Base-by-base conservation (phyloP, 805 yeast species). In the Kodamaea lidongshanica region DNA sequence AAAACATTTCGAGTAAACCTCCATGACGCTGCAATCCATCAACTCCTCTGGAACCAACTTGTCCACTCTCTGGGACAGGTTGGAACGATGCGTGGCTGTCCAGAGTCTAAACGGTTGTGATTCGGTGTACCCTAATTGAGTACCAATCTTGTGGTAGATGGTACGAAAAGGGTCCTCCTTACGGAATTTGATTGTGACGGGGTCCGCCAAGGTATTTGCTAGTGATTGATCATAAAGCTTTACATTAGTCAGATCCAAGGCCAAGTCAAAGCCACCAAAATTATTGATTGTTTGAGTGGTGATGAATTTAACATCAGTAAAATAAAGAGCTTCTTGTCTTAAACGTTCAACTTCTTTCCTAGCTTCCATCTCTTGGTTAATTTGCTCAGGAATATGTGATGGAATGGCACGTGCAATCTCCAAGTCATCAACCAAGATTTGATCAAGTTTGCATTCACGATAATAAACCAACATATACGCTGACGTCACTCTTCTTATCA, bases 401-500 rank as follows among this genome's bases (percentile, higher is more conserved):
- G 97, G 96, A 24, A 61, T 53, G 3, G 45, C 33, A 2, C 38
- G 34, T 20, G 48, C 35, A 9, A 53, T 43, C 5, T 74, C 70
- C 27, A 70, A 77, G 3, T 56, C 69, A 12, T 72, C 74, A 1
- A 72, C 76, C 35, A 92, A 64, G 10, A 89, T 65, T 8, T 67
- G 68, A 2, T 63, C 66, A 21, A 75, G 54, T 22, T 71, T 71
- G 2, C 71, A 59, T 48, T 83, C 76, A 32, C 94, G 70, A 39
- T 88, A 72, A 51, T 92, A 92, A 3, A 92, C 97, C 57, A 92
- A 72, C 98, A 92, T 92, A 50, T 92, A 92, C 2, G 98, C 98
- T 23, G 92, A 84, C 0, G 97, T 88, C 21, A 86, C 92, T 27
- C 95, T 75, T 41, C 84, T 74, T 16, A 82, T 60, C 25, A 61